Conservation (phyloP, 768 basidiomycete species). For the Tephrocybe sp. region DNA sequence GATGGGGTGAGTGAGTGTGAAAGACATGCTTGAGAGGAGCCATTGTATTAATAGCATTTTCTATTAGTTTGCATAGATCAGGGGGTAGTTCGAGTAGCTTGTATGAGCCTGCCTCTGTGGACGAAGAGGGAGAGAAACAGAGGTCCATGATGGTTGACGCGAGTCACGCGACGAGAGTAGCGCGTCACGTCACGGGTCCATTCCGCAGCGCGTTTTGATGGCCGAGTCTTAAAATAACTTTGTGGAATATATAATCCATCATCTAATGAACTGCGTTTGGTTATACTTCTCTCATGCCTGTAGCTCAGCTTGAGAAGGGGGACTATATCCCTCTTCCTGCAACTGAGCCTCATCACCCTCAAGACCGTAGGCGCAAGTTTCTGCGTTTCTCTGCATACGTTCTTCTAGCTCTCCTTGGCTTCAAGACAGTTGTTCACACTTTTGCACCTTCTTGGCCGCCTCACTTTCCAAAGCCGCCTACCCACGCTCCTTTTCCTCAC, state of each 20-base stretch:
- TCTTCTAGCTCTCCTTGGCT: constrained; percentile 8
- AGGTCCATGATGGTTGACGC: constrained; percentile 45
- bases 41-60: constrained; percentile 40
- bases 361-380: constrained; percentile 5
- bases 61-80: constrained; percentile 62
- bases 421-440: constrained; percentile 5
- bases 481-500: background rate
- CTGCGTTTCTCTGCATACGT: constrained; percentile 9
- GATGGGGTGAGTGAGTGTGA: constrained; percentile 14
- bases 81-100: constrained; percentile 73
- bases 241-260: constrained; percentile 1
- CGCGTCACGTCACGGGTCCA: background rate
- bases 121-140: constrained; percentile 47
- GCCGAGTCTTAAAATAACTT: too few species aligned
- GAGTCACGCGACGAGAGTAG: background rate
- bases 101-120: constrained; percentile 49
- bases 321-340: constrained; percentile 10
- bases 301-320: constrained; percentile 7
- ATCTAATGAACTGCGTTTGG: background rate
- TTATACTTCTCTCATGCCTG: constrained; percentile 8
- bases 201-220: too few species aligned
- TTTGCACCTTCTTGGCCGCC: background rate
- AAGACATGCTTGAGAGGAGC: constrained; percentile 26
- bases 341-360: background rate
- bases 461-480: background rate